These are phyloP conservation scores for Vaccinium corymbosum DNA, from an alignment of 148 eudicot species.

Conservation along the genomic window DNA sequence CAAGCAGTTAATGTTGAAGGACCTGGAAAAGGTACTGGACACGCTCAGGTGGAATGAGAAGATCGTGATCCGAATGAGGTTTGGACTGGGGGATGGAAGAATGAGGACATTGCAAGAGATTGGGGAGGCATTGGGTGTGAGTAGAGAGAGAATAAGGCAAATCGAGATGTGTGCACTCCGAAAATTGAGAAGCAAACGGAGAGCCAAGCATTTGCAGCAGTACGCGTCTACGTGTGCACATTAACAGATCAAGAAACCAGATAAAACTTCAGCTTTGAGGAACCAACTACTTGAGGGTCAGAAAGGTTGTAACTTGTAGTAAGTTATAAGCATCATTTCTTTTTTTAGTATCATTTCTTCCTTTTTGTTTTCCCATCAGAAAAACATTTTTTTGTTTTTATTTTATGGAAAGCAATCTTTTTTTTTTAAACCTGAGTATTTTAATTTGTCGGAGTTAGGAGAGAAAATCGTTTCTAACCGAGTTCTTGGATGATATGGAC, in stretches of 20 bases:
- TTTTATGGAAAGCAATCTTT: no score
- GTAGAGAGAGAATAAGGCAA: slow-evolving; percentile 90
- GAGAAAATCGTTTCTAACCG: no score
- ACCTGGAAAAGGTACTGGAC: slow-evolving; percentile 72
- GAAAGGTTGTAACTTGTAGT: slow-evolving; percentile 9
- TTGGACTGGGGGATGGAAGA: slow-evolving; percentile 79
- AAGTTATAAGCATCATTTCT: background rate
- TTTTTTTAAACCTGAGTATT: no score
- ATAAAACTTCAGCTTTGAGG: no score
- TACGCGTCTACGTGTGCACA: slow-evolving; percentile 31
- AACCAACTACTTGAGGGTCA: background rate
- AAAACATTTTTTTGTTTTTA: background rate
- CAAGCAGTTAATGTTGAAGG: slow-evolving; percentile 66
- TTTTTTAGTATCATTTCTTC: background rate
- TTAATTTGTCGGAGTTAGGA: no score
- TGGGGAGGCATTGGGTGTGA: slow-evolving; percentile 84
- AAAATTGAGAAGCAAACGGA: slow-evolving; percentile 74
- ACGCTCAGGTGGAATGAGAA: slow-evolving; percentile 61
- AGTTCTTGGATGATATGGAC: no score
- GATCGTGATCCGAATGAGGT: slow-evolving; percentile 71
- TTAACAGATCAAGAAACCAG: background rate
- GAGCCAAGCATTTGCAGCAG: slow-evolving; percentile 59
- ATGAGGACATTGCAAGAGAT: slow-evolving; percentile 89
- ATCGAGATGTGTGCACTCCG: slow-evolving; percentile 79
- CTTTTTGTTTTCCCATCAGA: background rate